Percentiles rank a stretch among this genome's conserved stretches.
These are phyloP conservation scores for Calonectria honghensis DNA, from an alignment of 2,329 filamentous ascomycete species.

Conservation along the genomic window DNA sequence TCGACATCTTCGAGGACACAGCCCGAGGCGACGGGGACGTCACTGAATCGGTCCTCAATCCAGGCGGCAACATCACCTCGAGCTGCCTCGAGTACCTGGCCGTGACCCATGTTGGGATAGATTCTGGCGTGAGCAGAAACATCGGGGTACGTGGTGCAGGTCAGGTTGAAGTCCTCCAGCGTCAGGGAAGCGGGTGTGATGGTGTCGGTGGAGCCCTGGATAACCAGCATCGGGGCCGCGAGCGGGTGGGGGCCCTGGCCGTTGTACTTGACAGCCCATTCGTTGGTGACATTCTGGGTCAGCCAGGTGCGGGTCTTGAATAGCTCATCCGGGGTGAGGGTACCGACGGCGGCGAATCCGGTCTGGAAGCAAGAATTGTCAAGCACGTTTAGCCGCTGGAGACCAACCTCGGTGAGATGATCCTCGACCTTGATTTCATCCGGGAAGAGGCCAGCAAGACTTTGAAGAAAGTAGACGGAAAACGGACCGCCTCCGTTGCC, in stretches of 20 bases:
- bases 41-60: constrained; percentile 10
- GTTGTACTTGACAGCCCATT: constrained; percentile 2
- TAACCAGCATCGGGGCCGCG: constrained; percentile 3
- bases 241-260: constrained; percentile 13
- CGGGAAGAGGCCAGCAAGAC: constrained; percentile 1
- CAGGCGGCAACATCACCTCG: background rate
- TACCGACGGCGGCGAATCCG: background rate
- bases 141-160: constrained; percentile 1
- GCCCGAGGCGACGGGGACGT: background rate
- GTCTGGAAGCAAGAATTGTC: constrained; percentile 18
- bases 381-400: background rate
- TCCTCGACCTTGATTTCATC: constrained; percentile 3
- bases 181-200: constrained; percentile 1
- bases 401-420: background rate
- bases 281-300: background rate
- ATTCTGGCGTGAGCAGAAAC: constrained; percentile 12
- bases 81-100: constrained; percentile 12
- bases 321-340: background rate
- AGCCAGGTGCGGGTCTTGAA: constrained; percentile 17
- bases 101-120: constrained; percentile 1
- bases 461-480: constrained; percentile 13
- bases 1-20: background rate
- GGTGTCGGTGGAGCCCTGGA: constrained; percentile 7
- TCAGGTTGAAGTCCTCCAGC: constrained; percentile 9
- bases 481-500: constrained; percentile 1